Base-by-base conservation (phyloP, 1,284 basidiomycete genomes). In the Apiotrichum siamense region DNA sequence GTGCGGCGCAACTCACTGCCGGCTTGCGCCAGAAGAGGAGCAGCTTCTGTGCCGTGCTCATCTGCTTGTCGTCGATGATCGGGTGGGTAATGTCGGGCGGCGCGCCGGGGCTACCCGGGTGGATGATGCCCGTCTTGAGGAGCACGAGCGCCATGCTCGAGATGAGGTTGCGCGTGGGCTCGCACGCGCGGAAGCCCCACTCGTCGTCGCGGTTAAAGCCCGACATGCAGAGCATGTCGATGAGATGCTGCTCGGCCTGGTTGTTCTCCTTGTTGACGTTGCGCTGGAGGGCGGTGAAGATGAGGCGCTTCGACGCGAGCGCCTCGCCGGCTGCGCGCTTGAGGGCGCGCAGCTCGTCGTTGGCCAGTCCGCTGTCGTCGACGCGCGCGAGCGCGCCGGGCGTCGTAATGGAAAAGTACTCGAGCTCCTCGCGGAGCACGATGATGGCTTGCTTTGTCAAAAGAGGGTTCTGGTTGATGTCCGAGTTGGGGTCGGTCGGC, bases 201-300 rank as follows among this genome's bases (percentile, higher is more conserved):
- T 85, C 83, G 74, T 99, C 96, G 25, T 94, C 86, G 27, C 93
- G 85, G 70, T 93, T 83, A 71, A 99, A 99, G 20, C 94, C 94
- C 73, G 92, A 94, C 91, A 97, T 97, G 77, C 96, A 98, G 49
- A 99, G 80, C 94, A 99, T 99, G 76, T 98, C 96, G 75, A 99
- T 99, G 60, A 99, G 78, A 76, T 98, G 94, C 76, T 97, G 94
- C 75, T 99, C 94, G 17, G 94, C 94, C 59, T 97, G 79, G 71
- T 99, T 98, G 74, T 97, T 97, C 78, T 97, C 94, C 79, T 96
- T 96, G 77, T 96, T 96, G 55, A 98, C 92, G 74, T 98, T 99
- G 63, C 96, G 80, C 78, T 99, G 94, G 54, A 99, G 77, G 21
- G 94, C 94, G 2, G 96, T 96, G 71, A 99, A 99, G 66, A 99